Conservation (phyloP, 2,329 filamentous ascomycete species). For the Alternaria arborescens region DNA sequence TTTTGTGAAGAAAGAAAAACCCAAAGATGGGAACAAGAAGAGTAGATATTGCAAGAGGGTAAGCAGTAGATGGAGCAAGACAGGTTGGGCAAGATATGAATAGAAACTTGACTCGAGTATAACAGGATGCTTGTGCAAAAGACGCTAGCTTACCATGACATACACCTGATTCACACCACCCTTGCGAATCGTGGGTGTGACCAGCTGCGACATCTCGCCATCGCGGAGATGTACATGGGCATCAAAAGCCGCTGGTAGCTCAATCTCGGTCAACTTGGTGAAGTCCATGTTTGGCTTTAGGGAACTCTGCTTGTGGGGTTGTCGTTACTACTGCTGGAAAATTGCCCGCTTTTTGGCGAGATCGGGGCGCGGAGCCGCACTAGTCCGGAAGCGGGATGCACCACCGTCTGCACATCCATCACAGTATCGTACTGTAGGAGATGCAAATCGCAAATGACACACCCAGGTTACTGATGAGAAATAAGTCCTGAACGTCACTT, state of each 20-base stretch:
- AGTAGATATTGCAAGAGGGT: neutral
- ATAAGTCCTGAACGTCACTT: no score
- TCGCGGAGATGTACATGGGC: conserved; percentile 63
- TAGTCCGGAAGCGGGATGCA: neutral
- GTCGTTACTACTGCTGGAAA: neutral
- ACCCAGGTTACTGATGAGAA: no score
- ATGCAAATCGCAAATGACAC: no score
- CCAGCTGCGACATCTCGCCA: conserved; percentile 61
- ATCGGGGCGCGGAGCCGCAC: neutral
- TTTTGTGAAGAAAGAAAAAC: no score
- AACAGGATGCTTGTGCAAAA: neutral
- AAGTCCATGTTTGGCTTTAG: conserved; percentile 44
- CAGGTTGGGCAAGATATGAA: neutral
- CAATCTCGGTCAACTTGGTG: conserved; percentile 54
- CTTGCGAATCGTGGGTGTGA: conserved; percentile 60
- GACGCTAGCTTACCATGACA: conserved; percentile 58
- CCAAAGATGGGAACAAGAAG: neutral
- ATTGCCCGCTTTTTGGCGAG: conserved; percentile 4
- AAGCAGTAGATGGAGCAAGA: neutral
- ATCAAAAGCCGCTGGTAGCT: conserved; percentile 60
- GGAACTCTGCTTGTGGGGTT: neutral
- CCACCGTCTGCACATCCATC: neutral
- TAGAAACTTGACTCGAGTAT: neutral
- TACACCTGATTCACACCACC: conserved; percentile 64
- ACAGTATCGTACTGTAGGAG: no score